These are phyloP conservation scores for Luffa aegyptiaca DNA, from an alignment of 306 rosid species.

Conservation along the genomic window DNA sequence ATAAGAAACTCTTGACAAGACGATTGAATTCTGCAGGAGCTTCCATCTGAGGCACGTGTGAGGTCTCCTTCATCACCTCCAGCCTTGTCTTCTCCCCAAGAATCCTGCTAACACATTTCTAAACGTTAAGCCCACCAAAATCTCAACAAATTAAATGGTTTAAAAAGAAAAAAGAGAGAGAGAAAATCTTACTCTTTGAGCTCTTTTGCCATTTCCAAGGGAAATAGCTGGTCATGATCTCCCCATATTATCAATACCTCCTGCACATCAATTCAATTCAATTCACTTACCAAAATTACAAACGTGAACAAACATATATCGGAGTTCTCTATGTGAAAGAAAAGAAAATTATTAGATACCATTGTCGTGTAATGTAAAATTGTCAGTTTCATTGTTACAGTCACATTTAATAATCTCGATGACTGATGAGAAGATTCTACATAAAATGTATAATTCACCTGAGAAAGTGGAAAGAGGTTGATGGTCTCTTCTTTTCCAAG, in stretches of 20 bases:
- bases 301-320: no score
- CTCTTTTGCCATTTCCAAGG: constrained; percentile 51
- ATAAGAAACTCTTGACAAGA: constrained; percentile 41
- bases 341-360: no score
- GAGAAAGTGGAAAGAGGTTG: constrained; percentile 45
- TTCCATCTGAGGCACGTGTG: constrained; percentile 76
- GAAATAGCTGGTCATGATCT: constrained; percentile 63
- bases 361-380: no score
- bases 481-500: constrained; percentile 40
- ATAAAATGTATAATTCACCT: constrained; percentile 19
- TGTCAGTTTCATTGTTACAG: background rate
- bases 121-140: background rate
- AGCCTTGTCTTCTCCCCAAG: constrained; percentile 43
- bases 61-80: constrained; percentile 60
- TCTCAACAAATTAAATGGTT: background rate
- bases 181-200: constrained; percentile 44
- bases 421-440: no score
- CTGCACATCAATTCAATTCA: constrained; percentile 12
- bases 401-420: background rate
- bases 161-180: no score
- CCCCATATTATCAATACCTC: constrained; percentile 87
- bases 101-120: constrained; percentile 31
- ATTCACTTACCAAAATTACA: background rate
- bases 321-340: no score
- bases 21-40: constrained; percentile 49